Base-by-base conservation (phyloP, 805 yeast genomes). In the Wickerhamiella sergipiensis region DNA sequence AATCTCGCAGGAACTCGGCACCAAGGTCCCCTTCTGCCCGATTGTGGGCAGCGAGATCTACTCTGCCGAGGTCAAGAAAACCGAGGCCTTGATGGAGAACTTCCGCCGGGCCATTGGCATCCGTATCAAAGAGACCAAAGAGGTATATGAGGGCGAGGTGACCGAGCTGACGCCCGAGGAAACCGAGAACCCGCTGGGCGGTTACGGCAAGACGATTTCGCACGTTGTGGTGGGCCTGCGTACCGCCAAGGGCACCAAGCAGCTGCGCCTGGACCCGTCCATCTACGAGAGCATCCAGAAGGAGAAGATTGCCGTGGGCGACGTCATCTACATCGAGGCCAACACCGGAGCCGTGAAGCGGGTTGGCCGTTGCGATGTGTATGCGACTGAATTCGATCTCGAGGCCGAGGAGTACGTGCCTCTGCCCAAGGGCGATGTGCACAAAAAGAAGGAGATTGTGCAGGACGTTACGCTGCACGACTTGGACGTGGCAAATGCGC, bases 401-500 rank as follows among this genome's bases (percentile, higher is more conserved):
- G 97, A 92, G 74, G 96, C 97, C 24, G 97, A 94, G 70, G 97
- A 92, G 70, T 92, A 92, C 67, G 97, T 92, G 21, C 96, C 98
- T 43, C 76, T 94, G 61, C 99, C 99, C 54, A 94, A 92, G 71
- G 98, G 98, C 50, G 99, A 92, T 68, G 95, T 92, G 45, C 98
- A 92, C 72, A 89, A 90, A 66, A 88, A 92, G 75, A 92, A 92
- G 67, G 97, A 92, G 69, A 88, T 90, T 60, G 95, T 92, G 19
- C 99, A 92, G 71, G 97, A 92, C 59, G 96, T 92, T 45, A 86
- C 97, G 2, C 75, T 92, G 60, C 97, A 92, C 66, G 99, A 92
- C 67, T 75, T 92, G 64, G 99, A 92, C 67, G 84, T 87, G 52
- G 97, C 97, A 47, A 92, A 92, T 65, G 89, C 97, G 1, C 79